Percentiles rank a stretch among this genome's conserved stretches.
Conservation (phyloP, 306 rosid genomes). For the Fragaria ananassa region DNA sequence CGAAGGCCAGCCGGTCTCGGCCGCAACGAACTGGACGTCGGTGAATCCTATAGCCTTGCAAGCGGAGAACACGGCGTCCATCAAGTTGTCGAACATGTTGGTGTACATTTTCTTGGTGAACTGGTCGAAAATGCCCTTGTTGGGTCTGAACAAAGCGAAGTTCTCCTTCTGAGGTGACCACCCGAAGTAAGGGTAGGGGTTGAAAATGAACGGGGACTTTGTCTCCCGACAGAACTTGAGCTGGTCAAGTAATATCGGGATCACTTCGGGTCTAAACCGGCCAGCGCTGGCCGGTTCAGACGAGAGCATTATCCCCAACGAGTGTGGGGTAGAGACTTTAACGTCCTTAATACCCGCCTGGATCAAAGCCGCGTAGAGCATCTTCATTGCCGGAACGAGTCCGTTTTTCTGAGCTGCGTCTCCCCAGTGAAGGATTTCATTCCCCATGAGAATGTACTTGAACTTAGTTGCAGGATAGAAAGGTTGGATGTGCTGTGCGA, state of each 20-base stretch:
- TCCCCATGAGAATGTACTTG: conserved; percentile 66
- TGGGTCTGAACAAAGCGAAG: conserved; percentile 62
- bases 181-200: conserved; percentile 84
- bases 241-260: conserved; percentile 50
- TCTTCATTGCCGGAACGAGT: conserved; percentile 78
- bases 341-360: conserved; percentile 56
- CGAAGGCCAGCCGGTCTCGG: conserved; percentile 94
- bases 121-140: conserved; percentile 49
- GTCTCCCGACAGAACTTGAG: conserved; percentile 52
- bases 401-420: conserved; percentile 34
- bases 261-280: conserved; percentile 51
- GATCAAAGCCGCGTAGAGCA: conserved; percentile 55
- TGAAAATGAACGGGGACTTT: conserved; percentile 70
- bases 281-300: conserved; percentile 74
- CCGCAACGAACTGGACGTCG: conserved; percentile 53
- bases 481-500: conserved; percentile 43
- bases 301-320: conserved; percentile 52
- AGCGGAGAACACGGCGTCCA: conserved; percentile 74
- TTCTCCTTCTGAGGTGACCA: conserved; percentile 49
- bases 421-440: conserved; percentile 68
- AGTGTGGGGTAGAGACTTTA: conserved; percentile 80
- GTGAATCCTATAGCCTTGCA: conserved; percentile 56
- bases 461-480: conserved; percentile 58
- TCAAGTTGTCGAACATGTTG: conserved; percentile 62
- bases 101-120: conserved; percentile 51